Conservation (phyloP, 495 filamentous ascomycete genomes). For the Neurospora sp. region DNA sequence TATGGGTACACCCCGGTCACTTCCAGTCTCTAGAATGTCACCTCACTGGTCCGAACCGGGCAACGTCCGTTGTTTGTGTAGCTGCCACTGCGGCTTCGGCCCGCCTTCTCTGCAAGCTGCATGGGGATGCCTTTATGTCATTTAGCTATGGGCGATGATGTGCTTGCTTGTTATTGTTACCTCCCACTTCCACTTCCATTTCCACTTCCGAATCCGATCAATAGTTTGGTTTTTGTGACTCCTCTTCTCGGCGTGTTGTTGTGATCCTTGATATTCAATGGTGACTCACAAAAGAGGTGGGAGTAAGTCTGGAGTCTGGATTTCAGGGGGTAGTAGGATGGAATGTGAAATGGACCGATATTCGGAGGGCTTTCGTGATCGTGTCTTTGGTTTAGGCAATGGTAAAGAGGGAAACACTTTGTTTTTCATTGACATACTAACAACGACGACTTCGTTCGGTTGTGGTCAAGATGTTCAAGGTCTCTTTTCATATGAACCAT, state of each 20-base stretch:
- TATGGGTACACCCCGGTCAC: not conserved
- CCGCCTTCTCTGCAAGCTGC: not conserved
- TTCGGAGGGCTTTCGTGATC: not conserved
- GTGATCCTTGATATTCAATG: not conserved
- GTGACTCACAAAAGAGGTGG: not conserved
- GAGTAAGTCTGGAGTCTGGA: not conserved
- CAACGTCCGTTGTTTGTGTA: not conserved
- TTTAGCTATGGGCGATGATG: not conserved
- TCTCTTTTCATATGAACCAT: not conserved
- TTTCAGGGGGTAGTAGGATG: not conserved
- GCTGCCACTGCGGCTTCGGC: not conserved
- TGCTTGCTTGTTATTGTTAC: not conserved
- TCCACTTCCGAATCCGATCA: not conserved
- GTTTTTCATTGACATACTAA: not conserved
- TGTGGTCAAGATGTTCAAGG: not conserved
- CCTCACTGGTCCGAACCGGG: not conserved
- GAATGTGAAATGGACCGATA: not conserved
- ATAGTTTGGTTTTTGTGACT: not conserved
- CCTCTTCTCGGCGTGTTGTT: not conserved
- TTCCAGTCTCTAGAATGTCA: not conserved
- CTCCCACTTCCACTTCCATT: not conserved
- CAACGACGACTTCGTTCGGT: not conserved
- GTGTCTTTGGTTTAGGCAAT: not conserved
- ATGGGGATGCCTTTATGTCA: not conserved
- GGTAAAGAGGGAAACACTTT: not conserved